Evolutionary conservation across 305 asterid species (phyloP).

Genomic region (Vinca major): DNA sequence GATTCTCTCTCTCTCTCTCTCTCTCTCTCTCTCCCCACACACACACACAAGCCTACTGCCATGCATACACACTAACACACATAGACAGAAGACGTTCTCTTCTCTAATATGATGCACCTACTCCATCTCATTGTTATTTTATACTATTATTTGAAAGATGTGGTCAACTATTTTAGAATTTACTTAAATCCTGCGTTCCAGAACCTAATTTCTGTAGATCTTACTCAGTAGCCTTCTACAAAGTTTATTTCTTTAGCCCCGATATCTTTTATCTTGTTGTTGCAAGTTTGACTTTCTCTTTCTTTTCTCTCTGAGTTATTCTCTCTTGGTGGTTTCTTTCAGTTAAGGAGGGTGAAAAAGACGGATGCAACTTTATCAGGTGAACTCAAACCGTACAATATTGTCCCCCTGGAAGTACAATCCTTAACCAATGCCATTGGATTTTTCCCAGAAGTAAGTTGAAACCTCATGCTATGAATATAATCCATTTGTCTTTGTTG

Average conservation of each 20-base stretch:
- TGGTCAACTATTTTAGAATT: background rate
- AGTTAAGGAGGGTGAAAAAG: conserved; percentile 74
- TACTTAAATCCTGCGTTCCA: background rate
- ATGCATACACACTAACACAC: background rate
- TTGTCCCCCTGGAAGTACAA: conserved; percentile 84
- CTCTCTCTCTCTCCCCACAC: background rate
- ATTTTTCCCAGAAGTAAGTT: conserved; percentile 83
- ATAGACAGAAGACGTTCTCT: background rate
- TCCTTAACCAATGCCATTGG: conserved; percentile 81
- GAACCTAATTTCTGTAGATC: background rate
- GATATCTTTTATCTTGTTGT: background rate
- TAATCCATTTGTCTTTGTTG: background rate
- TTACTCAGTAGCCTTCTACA: background rate
- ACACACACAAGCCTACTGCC: too few species aligned
- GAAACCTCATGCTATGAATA: background rate
- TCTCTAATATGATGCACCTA: background rate
- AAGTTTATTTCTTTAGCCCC: background rate
- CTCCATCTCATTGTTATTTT: background rate
- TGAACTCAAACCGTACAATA: conserved; percentile 72
- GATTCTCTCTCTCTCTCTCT: conserved; percentile 9
- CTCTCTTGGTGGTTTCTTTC: conserved; percentile 25
- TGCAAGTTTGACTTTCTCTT: conserved; percentile 9
- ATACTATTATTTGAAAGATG: background rate
- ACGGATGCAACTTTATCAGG: conserved; percentile 71
- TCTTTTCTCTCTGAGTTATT: conserved; percentile 12